These are phyloP conservation scores for Rubia peregrina DNA, from an alignment of 305 asterid species.

Conservation along the genomic window DNA sequence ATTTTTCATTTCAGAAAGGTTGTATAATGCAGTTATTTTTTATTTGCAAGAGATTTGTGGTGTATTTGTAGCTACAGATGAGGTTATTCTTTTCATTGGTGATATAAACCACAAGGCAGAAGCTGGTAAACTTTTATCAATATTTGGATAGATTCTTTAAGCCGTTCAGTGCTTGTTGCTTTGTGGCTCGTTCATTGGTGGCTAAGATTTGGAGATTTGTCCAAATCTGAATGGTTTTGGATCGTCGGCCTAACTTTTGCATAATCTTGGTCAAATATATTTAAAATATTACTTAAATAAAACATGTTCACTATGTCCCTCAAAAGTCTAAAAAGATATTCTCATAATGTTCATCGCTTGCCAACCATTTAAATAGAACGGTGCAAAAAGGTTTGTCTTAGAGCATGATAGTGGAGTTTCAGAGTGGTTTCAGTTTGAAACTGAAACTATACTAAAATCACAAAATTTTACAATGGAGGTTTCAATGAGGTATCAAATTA, in stretches of 20 bases:
- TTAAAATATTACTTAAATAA: too few relatives aligned
- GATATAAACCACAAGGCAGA: not conserved
- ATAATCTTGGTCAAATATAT: too few relatives aligned
- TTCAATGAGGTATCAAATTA: too few relatives aligned
- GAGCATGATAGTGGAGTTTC: too few relatives aligned
- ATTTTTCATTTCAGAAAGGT: not conserved
- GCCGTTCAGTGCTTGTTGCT: not conserved
- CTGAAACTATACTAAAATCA: too few relatives aligned
- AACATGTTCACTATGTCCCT: too few relatives aligned
- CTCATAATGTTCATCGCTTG: too few relatives aligned
- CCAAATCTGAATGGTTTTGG: not conserved
- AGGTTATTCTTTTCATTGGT: not conserved
- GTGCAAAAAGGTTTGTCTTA: too few relatives aligned
- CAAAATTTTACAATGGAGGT: too few relatives aligned
- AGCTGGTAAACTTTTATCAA: not conserved
- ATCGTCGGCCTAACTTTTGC: not conserved
- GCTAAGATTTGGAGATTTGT: not conserved
- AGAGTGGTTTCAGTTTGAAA: too few relatives aligned
- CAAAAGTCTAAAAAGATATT: too few relatives aligned
- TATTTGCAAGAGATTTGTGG: not conserved
- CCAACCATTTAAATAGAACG: too few relatives aligned
- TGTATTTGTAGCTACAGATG: not conserved
- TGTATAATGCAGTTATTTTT: not conserved
- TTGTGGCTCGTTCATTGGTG: not conserved
- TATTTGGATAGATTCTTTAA: not conserved